A percentile compares a stretch with the other conserved stretches of the same genome.
Conservation (phyloP, 1,284 basidiomycete species). For the Stygiomarasmius scandens region DNA sequence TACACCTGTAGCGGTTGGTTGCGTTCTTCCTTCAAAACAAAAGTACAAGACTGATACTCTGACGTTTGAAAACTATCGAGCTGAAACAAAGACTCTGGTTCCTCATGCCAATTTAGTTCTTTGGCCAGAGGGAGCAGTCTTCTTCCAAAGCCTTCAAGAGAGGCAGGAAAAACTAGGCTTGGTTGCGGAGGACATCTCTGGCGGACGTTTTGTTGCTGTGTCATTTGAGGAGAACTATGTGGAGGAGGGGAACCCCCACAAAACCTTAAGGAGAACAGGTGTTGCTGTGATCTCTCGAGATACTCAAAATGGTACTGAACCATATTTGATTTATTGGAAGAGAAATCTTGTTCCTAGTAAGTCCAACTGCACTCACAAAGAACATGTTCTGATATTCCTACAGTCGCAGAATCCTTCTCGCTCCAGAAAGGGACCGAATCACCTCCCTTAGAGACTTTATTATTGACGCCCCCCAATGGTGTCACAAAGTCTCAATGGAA, state of each 20-base stretch:
- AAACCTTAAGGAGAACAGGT: constrained; percentile 57
- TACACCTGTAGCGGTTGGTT: constrained; percentile 64
- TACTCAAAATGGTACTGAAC: constrained; percentile 35
- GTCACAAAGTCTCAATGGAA: constrained; percentile 50
- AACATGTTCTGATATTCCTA: neutral
- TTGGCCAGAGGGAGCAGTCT: constrained; percentile 79
- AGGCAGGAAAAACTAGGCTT: constrained; percentile 50
- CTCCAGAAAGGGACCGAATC: constrained; percentile 51
- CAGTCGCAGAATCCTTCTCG: constrained; percentile 75
- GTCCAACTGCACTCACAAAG: constrained; percentile 24
- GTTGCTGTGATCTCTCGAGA: constrained; percentile 59
- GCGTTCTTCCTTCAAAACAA: constrained; percentile 55
- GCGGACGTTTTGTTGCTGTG: constrained; percentile 53
- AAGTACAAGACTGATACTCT: constrained; percentile 41
- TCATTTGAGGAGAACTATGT: constrained; percentile 62
- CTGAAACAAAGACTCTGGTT: constrained; percentile 50
- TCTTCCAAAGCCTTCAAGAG: constrained; percentile 53
- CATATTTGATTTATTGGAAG: constrained; percentile 71
- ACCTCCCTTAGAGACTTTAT: constrained; percentile 49
- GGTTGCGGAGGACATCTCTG: constrained; percentile 37
- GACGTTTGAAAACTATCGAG: constrained; percentile 61
- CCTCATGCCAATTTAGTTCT: constrained; percentile 58
- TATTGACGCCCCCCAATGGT: constrained; percentile 42
- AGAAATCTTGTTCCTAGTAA: constrained; percentile 74
- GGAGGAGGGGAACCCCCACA: constrained; percentile 35